Base-by-base conservation (phyloP, 345 rosid species). In the Heritiera littoralis region DNA sequence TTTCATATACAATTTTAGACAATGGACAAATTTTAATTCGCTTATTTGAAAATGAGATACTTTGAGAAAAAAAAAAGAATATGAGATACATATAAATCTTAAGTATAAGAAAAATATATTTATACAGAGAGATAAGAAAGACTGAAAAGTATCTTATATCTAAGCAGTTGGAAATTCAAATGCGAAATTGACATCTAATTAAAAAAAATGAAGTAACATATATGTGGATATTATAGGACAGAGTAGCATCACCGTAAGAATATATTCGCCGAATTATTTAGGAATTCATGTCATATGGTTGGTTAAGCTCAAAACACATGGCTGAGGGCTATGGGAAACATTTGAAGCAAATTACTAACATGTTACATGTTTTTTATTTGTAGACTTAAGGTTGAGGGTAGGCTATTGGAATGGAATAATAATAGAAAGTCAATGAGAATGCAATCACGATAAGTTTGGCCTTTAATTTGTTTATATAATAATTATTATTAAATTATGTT, bases 401-500 rank as follows among this genome's bases (percentile, higher is more conserved):
- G 54, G 15, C 15, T 14, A 51, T 0, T 13, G 9, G 17, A 51
- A 13, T 3, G 17, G 6, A 3, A 51, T 51, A 3, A 49, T 35
- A 35, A 40, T 12, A 38, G 6, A 6, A 75, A 58, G 78, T 60
- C 58, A 75, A 75, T 59, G 40, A 61, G 13, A 72, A 41, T 46
- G 41, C 68, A 40, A 60, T 46, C 55, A 60, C 20, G 69, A 61
- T 30, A 46, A 14, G 74, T 71, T 51, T 12, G 40, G 5, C 35
- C 18, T 64, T n/a, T 55, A 15, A 55, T 55, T 55, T 41, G 52
- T 40, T 66, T 14, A 46, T 35, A 38, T 17, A 7, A 38, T 15
- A 0, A 17, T 67, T 67, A 40, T 23, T 23, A 23, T 23, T 23
- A 23, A 23, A 23, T 23, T 23, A 23, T 23, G 28, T 23, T 45